Conservation (phyloP, 805 yeast genomes). For the Barnettozyma pratensis region DNA sequence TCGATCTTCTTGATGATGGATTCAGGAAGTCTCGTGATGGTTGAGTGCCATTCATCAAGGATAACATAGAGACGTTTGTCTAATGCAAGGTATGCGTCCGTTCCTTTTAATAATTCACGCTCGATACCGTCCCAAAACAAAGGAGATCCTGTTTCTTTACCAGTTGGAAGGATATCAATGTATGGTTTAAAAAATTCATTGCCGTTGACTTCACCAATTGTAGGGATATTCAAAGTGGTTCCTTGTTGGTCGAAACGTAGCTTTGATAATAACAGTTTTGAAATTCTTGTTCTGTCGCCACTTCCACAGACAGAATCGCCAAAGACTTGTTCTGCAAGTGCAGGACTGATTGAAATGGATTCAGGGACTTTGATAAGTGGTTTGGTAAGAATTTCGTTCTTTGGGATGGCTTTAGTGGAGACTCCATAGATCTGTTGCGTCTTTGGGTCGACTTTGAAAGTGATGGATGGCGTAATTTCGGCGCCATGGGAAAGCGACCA, state of each 20-base stretch:
- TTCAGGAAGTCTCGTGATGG: constrained; percentile 20
- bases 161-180: constrained; percentile 42
- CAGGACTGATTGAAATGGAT: constrained; percentile 32
- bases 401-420: constrained; percentile 34
- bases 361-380: constrained; percentile 35
- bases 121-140: constrained; percentile 58
- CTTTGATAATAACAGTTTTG: constrained; percentile 36
- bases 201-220: constrained; percentile 5
- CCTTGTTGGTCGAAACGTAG: constrained; percentile 32
- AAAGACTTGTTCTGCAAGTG: constrained; percentile 29
- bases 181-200: constrained; percentile 36
- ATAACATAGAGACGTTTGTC: constrained; percentile 39
- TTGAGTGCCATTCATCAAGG: constrained; percentile 55
- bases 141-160: constrained; percentile 49
- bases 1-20: constrained; percentile 6
- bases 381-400: constrained; percentile 8
- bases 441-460: constrained; percentile 26
- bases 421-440: background rate
- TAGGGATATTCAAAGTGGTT: constrained; percentile 3
- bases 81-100: constrained; percentile 60
- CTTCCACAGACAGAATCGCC: constrained; percentile 8
- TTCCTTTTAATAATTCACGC: constrained; percentile 49
- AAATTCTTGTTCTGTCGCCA: constrained; percentile 14
- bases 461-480: constrained; percentile 28
- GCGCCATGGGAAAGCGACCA: constrained; percentile 40